These are phyloP conservation scores for Tolypocladium ophioglossoides DNA, from an alignment of 2,329 filamentous ascomycete genomes.

Conservation along the genomic window DNA sequence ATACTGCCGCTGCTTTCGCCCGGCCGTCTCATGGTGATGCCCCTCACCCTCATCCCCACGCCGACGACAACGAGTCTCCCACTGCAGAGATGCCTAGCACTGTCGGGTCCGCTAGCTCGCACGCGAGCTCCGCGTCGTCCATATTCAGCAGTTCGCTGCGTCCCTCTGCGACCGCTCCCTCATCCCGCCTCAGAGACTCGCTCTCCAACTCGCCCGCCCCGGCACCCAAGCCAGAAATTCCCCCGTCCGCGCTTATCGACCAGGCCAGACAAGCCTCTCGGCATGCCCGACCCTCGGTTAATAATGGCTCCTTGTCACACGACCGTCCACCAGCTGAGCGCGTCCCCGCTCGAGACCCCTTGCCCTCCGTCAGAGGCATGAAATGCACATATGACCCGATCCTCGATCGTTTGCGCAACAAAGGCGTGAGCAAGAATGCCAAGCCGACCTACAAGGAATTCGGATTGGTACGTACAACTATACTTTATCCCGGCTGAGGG, in stretches of 20 bases:
- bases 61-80: constrained; percentile 48
- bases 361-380: constrained; percentile 41
- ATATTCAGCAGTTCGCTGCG: constrained; percentile 48
- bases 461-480: constrained; percentile 52
- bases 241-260: constrained; percentile 38
- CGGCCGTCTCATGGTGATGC: constrained; percentile 13
- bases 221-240: constrained; percentile 43
- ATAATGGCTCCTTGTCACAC: constrained; percentile 24
- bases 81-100: constrained; percentile 60
- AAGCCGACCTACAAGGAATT: constrained; percentile 55
- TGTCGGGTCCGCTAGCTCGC: constrained; percentile 62
- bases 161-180: constrained; percentile 28
- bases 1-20: constrained; percentile 4
- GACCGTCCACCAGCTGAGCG: constrained; percentile 25
- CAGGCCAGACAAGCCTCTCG: constrained; percentile 16
- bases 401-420: constrained; percentile 38
- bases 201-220: constrained; percentile 37
- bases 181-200: constrained; percentile 38
- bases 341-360: constrained; percentile 46
- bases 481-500: constrained; percentile 30
- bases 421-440: constrained; percentile 41
- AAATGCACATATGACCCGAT: constrained; percentile 53
- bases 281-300: constrained; percentile 16
- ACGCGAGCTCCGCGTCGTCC: constrained; percentile 60
- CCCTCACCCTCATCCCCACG: constrained; percentile 31